Evolutionary conservation across 352 stramenopile genomes (phyloP).

Genomic region (Saprolegnia parasitica): DNA sequence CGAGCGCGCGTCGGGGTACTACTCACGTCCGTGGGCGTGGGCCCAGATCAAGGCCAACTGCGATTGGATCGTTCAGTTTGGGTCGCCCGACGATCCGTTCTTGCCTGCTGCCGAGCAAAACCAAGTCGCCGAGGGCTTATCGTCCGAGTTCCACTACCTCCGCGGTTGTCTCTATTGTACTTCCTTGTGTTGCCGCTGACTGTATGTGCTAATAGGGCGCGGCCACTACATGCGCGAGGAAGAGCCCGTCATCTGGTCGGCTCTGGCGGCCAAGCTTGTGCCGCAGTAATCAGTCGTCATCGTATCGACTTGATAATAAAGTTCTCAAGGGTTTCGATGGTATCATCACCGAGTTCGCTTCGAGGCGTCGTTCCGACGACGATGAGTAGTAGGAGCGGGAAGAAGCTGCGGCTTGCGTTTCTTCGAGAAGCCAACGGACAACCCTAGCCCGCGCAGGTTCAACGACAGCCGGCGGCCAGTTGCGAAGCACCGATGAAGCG

Average conservation of each 20-base stretch:
- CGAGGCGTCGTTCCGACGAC: no score
- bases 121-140: slow-evolving; percentile 42
- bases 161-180: slow-evolving; percentile 5
- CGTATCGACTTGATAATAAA: neutral
- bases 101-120: slow-evolving; percentile 54
- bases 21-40: slow-evolving; percentile 39
- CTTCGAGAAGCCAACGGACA: neutral
- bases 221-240: slow-evolving; percentile 23
- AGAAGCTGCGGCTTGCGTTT: neutral
- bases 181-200: neutral
- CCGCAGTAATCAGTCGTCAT: neutral
- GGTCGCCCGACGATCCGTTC: slow-evolving; percentile 65
- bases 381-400: no score
- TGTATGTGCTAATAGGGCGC: neutral
- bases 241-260: slow-evolving; percentile 20
- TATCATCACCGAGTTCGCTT: no score
- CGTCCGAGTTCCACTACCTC: slow-evolving; percentile 30
- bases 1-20: slow-evolving; percentile 61
- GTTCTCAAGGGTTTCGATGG: no score
- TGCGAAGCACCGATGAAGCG: neutral
- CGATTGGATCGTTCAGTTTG: slow-evolving; percentile 52
- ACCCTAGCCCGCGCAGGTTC: neutral
- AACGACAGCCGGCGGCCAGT: slow-evolving; percentile 5
- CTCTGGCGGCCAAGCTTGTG: slow-evolving; percentile 11
- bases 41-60: slow-evolving; percentile 54